phyloP scores from a whole-genome alignment of 495 filamentous ascomycete genomes.

The Neurospora tetraspora region DNA sequence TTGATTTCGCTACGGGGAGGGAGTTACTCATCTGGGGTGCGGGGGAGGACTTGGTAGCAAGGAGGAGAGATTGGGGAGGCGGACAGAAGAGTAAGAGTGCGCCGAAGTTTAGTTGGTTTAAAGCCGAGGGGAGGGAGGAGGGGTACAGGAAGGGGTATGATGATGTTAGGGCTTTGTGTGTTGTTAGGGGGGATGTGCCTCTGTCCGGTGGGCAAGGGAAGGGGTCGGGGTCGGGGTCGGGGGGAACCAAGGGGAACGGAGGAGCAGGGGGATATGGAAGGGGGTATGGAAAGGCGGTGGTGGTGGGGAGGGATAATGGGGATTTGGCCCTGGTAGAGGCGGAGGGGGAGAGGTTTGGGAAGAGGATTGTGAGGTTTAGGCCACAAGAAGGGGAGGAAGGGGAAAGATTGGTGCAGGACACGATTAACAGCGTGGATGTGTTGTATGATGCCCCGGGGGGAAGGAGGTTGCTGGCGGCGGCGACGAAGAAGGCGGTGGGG shows the following conservation, averaged over 20 bases:
- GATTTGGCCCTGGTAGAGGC: constrained; percentile 28
- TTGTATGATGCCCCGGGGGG: background rate
- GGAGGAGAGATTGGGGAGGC: constrained; percentile 18
- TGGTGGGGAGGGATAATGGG: constrained; percentile 36
- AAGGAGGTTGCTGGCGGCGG: constrained; percentile 12
- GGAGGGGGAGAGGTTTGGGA: constrained; percentile 24
- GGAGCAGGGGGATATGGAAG: background rate
- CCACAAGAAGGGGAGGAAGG: background rate
- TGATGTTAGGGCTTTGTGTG: constrained; percentile 29
- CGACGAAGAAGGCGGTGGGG: constrained; percentile 19
- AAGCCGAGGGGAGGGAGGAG: constrained; percentile 14
- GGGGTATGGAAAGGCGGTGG: constrained; percentile 14
- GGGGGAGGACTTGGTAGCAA: constrained; percentile 32
- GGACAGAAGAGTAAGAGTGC: background rate
- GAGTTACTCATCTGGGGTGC: constrained; percentile 34
- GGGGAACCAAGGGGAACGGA: background rate
- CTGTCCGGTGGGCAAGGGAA: background rate
- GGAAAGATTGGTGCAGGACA: constrained; percentile 7
- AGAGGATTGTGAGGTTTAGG: constrained; percentile 18
- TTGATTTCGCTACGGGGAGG: constrained; percentile 18
- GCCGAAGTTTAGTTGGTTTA: constrained; percentile 21
- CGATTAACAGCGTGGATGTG: constrained; percentile 29
- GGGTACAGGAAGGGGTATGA: constrained; percentile 26
- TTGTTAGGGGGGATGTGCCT: constrained; percentile 15
- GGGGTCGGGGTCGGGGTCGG: background rate